Evolutionary conservation across 495 filamentous ascomycete genomes (phyloP).

Genomic region (Parachaetomium inaequale): DNA sequence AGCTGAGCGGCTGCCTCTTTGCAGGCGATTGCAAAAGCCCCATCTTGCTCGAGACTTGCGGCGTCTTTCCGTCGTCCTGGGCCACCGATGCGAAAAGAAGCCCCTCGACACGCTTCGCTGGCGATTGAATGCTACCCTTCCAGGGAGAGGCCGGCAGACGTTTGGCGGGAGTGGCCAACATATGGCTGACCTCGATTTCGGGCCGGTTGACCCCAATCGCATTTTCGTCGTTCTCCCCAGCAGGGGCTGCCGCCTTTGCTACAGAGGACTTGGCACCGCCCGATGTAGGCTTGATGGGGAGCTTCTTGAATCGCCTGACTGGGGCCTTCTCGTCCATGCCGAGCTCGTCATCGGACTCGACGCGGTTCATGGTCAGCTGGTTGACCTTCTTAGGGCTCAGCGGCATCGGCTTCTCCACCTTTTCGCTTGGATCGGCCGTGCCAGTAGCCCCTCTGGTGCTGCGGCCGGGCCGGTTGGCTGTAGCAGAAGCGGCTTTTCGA

Average conservation of each 20-base stretch:
- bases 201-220: conserved; percentile 16
- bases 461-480: conserved; percentile 17
- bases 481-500: conserved; percentile 22
- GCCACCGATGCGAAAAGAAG: conserved; percentile 8
- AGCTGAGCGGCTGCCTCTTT: conserved; percentile 43
- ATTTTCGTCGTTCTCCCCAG: conserved; percentile 19
- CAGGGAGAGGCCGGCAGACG: conserved; percentile 45
- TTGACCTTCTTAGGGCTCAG: conserved; percentile 58
- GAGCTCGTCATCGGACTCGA: conserved; percentile 52
- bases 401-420: conserved; percentile 30
- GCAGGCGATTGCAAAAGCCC: conserved; percentile 49
- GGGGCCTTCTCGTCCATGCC: conserved; percentile 49
- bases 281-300: conserved; percentile 37
- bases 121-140: conserved; percentile 48
- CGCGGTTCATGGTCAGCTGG: conserved; percentile 41
- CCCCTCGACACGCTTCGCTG: conserved; percentile 42
- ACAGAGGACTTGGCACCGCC: conserved; percentile 26
- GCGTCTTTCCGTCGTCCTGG: conserved; percentile 12
- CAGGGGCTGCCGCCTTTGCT: neutral
- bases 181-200: conserved; percentile 20
- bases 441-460: conserved; percentile 13
- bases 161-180: conserved; percentile 48
- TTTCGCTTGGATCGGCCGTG: conserved; percentile 10
- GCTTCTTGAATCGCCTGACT: conserved; percentile 46
- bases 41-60: conserved; percentile 34